These are phyloP conservation scores for Paspalum vaginatum DNA, from an alignment of 176 grass and related monocot species.

Conservation along the genomic window DNA sequence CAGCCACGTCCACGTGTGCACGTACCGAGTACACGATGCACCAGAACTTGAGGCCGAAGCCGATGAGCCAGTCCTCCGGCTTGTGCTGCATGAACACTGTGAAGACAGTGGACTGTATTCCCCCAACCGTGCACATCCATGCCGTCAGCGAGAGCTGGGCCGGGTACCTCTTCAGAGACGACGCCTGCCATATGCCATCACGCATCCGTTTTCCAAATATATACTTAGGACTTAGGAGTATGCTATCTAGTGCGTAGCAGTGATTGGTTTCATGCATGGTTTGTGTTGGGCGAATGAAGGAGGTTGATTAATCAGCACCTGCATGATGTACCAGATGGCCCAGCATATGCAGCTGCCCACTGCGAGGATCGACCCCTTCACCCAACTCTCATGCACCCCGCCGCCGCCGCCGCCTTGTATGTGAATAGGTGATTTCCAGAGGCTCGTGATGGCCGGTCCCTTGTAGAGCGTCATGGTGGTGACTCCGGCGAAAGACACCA, in stretches of 20 bases:
- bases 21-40: conserved; percentile 59
- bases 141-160: conserved; percentile 81
- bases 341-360: conserved; percentile 81
- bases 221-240: neutral
- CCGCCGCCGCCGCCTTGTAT: conserved; percentile 34
- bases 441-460: conserved; percentile 51
- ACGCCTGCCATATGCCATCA: conserved; percentile 47
- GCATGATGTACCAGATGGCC: conserved; percentile 87
- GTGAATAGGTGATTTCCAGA: conserved; percentile 56
- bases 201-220: neutral
- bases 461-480: conserved; percentile 96
- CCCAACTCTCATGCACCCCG: conserved; percentile 54
- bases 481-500: conserved; percentile 72
- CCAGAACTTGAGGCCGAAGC: conserved; percentile 86
- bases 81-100: conserved; percentile 53
- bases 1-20: too few relatives aligned
- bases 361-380: conserved; percentile 67
- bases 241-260: neutral
- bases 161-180: conserved; percentile 81
- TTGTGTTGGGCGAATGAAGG: too few relatives aligned
- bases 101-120: conserved; percentile 67
- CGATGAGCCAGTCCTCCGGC: conserved; percentile 62
- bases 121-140: conserved; percentile 82
- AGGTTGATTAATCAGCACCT: conserved; percentile 42
- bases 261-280: neutral